Base-by-base conservation (phyloP, 768 basidiomycete genomes). In the Russula vinacea region DNA sequence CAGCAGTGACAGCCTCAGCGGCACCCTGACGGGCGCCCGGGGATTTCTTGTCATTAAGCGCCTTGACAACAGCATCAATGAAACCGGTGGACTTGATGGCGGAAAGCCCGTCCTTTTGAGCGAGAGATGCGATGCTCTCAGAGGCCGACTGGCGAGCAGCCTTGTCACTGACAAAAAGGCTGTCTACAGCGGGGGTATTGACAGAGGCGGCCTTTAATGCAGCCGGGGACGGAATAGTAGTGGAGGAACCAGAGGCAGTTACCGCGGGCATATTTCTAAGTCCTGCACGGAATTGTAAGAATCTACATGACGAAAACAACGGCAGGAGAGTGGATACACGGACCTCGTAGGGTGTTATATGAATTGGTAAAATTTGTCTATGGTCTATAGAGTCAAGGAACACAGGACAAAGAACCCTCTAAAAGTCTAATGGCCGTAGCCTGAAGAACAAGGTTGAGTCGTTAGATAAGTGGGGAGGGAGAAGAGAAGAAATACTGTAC, bases 31-130 rank as follows among this genome's bases (percentile, higher is more conserved):
- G 93, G 68, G 89, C 84, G 67, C 88, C 89, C 58, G 93, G 88
- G 19, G 89, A 91, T 81, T 95, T 97, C 85, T 98, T 98, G 86
- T 97, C 93, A 76, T 80, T 81, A 68, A 97, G 86, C 58, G 92
- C 94, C 81, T 89, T 91, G 76, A 92, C 71, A 67, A 85, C 76
- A 70, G 91, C 89, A 60, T 87, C 87, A 42, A 77, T 78, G 78
- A 95, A 88, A 67, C 82, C 86, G 66, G 84, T 78, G 66, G 85
- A 79, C 65, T 81, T 79, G 73, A 97, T 84, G 74, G 85, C 86
- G 65, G 84, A 77, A 68, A 90, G 89, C 73, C 94, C 93, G 62
- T 90, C 84, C 78, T 92, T 92, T 86, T 92, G 84, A 69, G 84
- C 86, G 74, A 84, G 78, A 64, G 87, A 83, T 68, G 85, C 88